These are phyloP conservation scores for Penicillium taxi DNA, from an alignment of 495 filamentous ascomycete species.

Conservation along the genomic window DNA sequence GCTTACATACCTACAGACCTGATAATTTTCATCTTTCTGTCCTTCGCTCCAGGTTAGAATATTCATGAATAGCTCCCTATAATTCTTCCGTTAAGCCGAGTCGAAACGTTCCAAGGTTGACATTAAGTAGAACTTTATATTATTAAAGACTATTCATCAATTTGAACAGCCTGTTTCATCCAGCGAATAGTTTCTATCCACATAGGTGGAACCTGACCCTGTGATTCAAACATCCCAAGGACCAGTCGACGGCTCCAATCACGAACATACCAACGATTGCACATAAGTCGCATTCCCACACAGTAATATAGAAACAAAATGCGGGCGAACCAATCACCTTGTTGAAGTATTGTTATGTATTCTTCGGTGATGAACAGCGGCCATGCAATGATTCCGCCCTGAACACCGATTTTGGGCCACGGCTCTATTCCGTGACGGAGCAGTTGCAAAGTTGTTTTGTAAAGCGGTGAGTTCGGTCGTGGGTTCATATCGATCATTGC, in stretches of 20 bases:
- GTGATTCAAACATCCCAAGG: constrained; percentile 21
- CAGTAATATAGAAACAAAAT: constrained; percentile 34
- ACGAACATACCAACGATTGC: constrained; percentile 33
- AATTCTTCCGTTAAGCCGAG: too few species aligned
- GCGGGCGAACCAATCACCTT: constrained; percentile 31
- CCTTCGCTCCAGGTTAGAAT: too few species aligned
- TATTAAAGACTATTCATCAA: constrained; percentile 3
- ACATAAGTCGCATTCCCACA: constrained; percentile 29
- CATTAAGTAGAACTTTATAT: neutral
- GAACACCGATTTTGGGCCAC: constrained; percentile 26
- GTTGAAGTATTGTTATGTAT: constrained; percentile 19
- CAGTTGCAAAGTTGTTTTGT: constrained; percentile 23
- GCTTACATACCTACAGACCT: too few species aligned
- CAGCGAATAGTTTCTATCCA: constrained; percentile 30
- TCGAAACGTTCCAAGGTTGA: too few species aligned
- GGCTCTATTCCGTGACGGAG: constrained; percentile 23
- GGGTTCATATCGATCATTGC: constrained; percentile 12
- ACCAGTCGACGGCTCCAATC: constrained; percentile 32
- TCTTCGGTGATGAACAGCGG: constrained; percentile 28
- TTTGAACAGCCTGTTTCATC: constrained; percentile 21
- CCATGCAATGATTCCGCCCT: constrained; percentile 33
- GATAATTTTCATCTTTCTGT: too few species aligned
- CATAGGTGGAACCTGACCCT: constrained; percentile 22
- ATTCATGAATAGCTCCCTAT: too few species aligned
- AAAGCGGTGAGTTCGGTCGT: constrained; percentile 11